These are phyloP conservation scores for Paspalum vaginatum DNA, from an alignment of 176 grass and related monocot species.

Conservation along the genomic window DNA sequence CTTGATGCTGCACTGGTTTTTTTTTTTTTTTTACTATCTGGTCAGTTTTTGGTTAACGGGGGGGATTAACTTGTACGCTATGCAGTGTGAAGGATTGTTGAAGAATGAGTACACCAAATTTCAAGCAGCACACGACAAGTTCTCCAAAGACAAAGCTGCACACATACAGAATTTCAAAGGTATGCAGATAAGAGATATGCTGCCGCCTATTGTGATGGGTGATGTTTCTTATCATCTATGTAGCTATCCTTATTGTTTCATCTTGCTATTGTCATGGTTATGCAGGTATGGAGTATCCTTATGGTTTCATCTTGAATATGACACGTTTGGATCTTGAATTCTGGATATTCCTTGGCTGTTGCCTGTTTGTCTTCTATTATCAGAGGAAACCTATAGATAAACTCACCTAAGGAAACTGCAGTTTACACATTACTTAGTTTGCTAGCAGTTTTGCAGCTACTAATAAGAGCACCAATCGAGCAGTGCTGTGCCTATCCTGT, in stretches of 20 bases:
- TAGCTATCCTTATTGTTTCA: not conserved
- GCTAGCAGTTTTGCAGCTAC: not conserved
- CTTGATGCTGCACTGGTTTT: not conserved
- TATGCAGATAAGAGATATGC: constrained; percentile 24
- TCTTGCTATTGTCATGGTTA: not conserved
- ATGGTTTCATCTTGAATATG: not conserved
- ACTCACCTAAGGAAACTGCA: not conserved
- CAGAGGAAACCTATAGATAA: not conserved
- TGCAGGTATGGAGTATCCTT: not conserved
- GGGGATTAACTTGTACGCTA: constrained; percentile 33
- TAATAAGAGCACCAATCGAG: not conserved
- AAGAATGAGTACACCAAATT: constrained; percentile 86
- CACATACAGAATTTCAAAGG: constrained; percentile 87
- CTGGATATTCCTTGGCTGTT: not conserved
- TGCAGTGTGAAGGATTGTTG: constrained; percentile 81
- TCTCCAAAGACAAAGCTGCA: constrained; percentile 80
- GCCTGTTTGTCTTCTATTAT: not conserved
- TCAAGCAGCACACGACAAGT: constrained; percentile 76
- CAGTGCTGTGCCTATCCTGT: not conserved
- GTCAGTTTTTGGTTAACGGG: constrained; percentile 15
- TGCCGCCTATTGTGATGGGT: constrained; percentile 8
- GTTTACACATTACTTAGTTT: not conserved
- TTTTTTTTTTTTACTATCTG: constrained; percentile 6
- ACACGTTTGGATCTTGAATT: not conserved
- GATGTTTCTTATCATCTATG: not conserved